These are phyloP conservation scores for Penicillium longicatenatum DNA, from an alignment of 495 filamentous ascomycete genomes.

Conservation along the genomic window DNA sequence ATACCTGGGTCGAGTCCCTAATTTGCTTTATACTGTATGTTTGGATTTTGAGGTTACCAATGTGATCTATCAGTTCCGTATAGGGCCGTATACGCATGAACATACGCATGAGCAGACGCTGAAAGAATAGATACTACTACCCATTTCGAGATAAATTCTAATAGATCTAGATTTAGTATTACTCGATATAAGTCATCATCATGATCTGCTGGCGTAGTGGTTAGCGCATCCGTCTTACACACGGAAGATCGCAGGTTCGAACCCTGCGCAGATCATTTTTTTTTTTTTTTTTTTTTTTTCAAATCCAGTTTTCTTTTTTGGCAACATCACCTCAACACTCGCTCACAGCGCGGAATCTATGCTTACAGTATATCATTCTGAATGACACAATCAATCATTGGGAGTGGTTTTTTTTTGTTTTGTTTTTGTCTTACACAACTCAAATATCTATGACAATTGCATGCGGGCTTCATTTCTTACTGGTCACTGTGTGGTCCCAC, in stretches of 20 bases:
- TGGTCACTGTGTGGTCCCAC: background rate
- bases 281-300: constrained; percentile 9
- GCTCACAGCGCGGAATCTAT: background rate
- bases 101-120: background rate
- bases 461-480: background rate
- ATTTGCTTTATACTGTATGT: no score
- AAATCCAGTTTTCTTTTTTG: background rate
- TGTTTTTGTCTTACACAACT: background rate
- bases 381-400: no score
- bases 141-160: background rate
- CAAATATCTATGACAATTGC: background rate
- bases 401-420: no score
- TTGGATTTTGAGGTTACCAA: background rate
- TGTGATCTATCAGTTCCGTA: background rate
- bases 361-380: background rate
- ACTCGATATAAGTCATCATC: background rate
- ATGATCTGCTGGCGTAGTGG: constrained; percentile 32
- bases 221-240: constrained; percentile 34
- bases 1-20: no score
- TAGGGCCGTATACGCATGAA: background rate
- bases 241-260: constrained; percentile 35
- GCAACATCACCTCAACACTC: no score
- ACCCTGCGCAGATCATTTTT: constrained; percentile 29
- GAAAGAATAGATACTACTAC: background rate
- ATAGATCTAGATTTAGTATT: background rate